Conservation (phyloP, 2,329 filamentous ascomycete species). For the Aspergillus sp. region DNA sequence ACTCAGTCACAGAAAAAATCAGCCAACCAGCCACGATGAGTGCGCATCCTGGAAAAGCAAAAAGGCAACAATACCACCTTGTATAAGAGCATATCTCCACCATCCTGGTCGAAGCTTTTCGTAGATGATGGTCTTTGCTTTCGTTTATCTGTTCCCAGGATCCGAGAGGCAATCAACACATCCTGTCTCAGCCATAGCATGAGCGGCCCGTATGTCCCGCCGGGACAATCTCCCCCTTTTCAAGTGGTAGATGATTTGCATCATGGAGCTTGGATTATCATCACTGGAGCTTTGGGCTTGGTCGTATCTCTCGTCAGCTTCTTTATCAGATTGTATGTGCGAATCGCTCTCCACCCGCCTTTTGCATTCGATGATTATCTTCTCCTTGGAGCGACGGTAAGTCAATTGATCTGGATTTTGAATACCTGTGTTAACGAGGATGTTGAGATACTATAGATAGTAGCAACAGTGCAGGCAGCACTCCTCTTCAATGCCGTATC, state of each 20-base stretch:
- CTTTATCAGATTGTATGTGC: slow-evolving; percentile 41
- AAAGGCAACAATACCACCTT: background rate
- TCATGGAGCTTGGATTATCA: slow-evolving; percentile 43
- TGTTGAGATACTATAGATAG: slow-evolving; percentile 21
- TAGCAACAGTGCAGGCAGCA: slow-evolving; percentile 35
- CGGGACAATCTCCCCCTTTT: slow-evolving; percentile 39
- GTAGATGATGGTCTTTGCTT: slow-evolving; percentile 5
- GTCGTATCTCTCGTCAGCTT: slow-evolving; percentile 39
- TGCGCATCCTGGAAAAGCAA: background rate
- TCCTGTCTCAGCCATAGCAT: slow-evolving; percentile 17
- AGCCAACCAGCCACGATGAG: background rate
- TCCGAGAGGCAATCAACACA: background rate
- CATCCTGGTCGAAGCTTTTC: background rate
- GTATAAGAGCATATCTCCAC: background rate
- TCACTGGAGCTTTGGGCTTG: slow-evolving; percentile 41
- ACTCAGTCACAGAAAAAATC: background rate
- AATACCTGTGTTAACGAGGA: too few species aligned
- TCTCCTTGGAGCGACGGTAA: slow-evolving; percentile 36
- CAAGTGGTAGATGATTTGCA: slow-evolving; percentile 43
- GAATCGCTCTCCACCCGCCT: slow-evolving; percentile 33
- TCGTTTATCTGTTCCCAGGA: background rate
- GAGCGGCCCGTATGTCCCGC: slow-evolving; percentile 32
- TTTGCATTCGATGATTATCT: slow-evolving; percentile 40
- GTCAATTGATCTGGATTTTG: background rate
- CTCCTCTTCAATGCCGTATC: slow-evolving; percentile 35